Evolutionary conservation across 2,329 filamentous ascomycete genomes (phyloP).

Genomic region (Dothistroma pini): DNA sequence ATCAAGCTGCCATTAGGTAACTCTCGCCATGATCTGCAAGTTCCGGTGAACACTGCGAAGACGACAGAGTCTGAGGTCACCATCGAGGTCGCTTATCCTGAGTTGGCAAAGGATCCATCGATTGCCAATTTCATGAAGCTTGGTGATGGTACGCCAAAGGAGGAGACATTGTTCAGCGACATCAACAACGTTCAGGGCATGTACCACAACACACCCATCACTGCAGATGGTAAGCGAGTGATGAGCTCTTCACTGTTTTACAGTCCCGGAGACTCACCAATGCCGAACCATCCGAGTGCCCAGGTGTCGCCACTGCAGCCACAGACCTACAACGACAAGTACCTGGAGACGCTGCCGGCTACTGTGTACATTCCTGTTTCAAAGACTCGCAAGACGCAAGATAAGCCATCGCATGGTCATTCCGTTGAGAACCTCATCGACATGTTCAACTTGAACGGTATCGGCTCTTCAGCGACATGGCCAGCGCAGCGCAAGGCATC

Average conservation of each 20-base stretch:
- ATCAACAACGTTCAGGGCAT: not conserved
- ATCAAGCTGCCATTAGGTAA: not conserved
- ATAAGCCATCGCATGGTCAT: not conserved
- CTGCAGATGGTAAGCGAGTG: not conserved
- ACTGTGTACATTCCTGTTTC: not conserved
- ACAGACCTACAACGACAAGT: not conserved
- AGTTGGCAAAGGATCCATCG: slow-evolving; percentile 23
- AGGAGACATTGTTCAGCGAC: not conserved
- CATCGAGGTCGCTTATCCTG: slow-evolving; percentile 22
- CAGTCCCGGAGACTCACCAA: not conserved
- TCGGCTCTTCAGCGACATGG: not conserved
- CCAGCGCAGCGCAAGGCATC: not conserved
- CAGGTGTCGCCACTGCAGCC: slow-evolving; percentile 9
- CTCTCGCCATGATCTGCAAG: not conserved
- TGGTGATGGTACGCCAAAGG: not conserved
- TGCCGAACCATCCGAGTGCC: slow-evolving; percentile 5
- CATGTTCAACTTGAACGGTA: not conserved
- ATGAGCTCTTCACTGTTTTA: not conserved
- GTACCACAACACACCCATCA: not conserved
- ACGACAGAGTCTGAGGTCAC: slow-evolving; percentile 14
- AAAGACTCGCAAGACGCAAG: not conserved
- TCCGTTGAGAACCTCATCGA: not conserved
- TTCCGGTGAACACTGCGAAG: slow-evolving; percentile 8
- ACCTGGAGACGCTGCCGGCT: slow-evolving; percentile 2
- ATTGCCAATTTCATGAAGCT: slow-evolving; percentile 17